A percentile compares a stretch with the other conserved stretches of the same genome.
Conservation (phyloP, 345 rosid genomes). For the Aquilaria malaccensis region DNA sequence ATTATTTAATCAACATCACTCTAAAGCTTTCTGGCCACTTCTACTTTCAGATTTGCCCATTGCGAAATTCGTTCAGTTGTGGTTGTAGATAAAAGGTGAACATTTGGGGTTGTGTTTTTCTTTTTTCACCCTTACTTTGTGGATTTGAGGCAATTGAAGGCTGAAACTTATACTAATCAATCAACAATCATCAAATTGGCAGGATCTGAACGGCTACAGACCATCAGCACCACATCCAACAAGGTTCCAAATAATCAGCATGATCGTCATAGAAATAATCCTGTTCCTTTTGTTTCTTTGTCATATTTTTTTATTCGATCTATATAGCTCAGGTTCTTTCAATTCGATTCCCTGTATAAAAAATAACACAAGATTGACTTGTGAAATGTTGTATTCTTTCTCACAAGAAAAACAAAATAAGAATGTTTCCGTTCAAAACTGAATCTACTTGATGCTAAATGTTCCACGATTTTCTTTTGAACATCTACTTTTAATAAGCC, state of each 20-base stretch:
- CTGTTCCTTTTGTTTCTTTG: not conserved
- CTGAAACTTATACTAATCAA: too few species aligned
- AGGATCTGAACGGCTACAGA: too few species aligned
- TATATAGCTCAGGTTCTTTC: not conserved
- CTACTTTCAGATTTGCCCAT: conserved; percentile 36
- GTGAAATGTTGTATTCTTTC: not conserved
- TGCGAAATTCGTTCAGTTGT: conserved; percentile 54
- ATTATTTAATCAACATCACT: too few species aligned
- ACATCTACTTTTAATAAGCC: not conserved
- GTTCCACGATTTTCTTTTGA: not conserved
- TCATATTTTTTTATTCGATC: not conserved
- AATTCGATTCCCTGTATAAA: not conserved
- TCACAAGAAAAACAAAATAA: not conserved
- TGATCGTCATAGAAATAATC: too few species aligned
- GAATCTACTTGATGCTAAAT: not conserved
- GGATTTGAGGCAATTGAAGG: not conserved
- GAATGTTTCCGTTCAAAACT: not conserved
- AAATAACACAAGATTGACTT: not conserved
- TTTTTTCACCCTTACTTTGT: not conserved
- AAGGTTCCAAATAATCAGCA: too few species aligned
- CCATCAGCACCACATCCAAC: too few species aligned
- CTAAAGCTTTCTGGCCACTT: not conserved
- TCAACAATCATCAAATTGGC: not conserved
- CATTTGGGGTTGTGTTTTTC: not conserved
- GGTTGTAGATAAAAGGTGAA: conserved; percentile 34